Conservation (phyloP, 2,329 filamentous ascomycete genomes). For the Aaosphaeria pasadenensis region DNA sequence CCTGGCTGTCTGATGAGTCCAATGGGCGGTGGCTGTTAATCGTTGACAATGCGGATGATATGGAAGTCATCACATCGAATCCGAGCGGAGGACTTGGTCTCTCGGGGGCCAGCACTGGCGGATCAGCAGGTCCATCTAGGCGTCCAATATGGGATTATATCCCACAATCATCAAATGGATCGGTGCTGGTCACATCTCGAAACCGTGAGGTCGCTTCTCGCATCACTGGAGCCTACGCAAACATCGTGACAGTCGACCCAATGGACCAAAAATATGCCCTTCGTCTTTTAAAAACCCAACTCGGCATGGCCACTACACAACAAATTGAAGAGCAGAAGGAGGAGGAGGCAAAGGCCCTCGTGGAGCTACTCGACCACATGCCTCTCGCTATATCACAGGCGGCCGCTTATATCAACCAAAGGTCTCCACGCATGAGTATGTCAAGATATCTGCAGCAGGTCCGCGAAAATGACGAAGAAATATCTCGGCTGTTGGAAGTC, state of each 20-base stretch:
- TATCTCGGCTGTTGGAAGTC: conserved; percentile 9
- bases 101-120: background rate
- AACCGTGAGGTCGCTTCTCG: conserved; percentile 11
- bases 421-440: conserved; percentile 4
- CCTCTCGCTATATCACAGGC: conserved; percentile 35
- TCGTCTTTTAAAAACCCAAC: conserved; percentile 7
- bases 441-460: conserved; percentile 39
- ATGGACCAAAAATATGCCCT: conserved; percentile 14
- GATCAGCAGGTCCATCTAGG: background rate
- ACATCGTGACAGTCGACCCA: conserved; percentile 7
- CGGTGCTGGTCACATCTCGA: conserved; percentile 12
- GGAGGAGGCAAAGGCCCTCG: conserved; percentile 1
- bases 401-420: conserved; percentile 23
- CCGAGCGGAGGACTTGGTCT: background rate
- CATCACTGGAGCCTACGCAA: conserved; percentile 12
- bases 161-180: conserved; percentile 8
- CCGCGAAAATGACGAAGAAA: conserved; percentile 26
- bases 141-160: conserved; percentile 6
- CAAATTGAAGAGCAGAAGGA: background rate
- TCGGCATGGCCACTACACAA: background rate
- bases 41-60: conserved; percentile 29
- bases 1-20: conserved; percentile 17
- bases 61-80: conserved; percentile 4
- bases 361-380: conserved; percentile 21
- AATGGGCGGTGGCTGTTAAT: conserved; percentile 29